Evolutionary conservation across 176 grass and related monocot species (phyloP).

Genomic region (Paspalum notatum): DNA sequence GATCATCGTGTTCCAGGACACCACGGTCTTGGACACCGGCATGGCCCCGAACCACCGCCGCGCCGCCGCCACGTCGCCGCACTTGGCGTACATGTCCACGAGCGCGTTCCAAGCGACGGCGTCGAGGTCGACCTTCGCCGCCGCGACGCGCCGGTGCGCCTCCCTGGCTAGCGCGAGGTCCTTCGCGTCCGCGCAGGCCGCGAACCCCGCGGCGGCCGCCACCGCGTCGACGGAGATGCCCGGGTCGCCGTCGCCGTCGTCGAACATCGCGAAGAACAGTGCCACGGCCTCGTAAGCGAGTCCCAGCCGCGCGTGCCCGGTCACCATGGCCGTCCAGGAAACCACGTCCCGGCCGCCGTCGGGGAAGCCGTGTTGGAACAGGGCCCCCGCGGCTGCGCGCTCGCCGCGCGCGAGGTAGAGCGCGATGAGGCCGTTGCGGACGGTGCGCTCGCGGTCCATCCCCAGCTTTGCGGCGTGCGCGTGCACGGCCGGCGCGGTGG

Average conservation of each 20-base stretch:
- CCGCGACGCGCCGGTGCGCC: constrained; percentile 54
- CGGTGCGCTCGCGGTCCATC: constrained; percentile 9
- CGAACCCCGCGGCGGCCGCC: constrained; percentile 51
- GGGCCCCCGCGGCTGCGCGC: not conserved
- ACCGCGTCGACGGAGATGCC: constrained; percentile 37
- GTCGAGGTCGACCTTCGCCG: constrained; percentile 36
- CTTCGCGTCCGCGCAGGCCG: constrained; percentile 50
- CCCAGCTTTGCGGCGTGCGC: constrained; percentile 35
- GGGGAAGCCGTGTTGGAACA: constrained; percentile 37
- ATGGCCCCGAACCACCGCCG: constrained; percentile 51
- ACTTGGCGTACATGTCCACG: constrained; percentile 77
- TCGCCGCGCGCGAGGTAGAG: constrained; percentile 44
- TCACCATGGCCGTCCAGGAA: constrained; percentile 61
- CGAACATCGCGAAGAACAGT: constrained; percentile 44
- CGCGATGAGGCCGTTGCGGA: constrained; percentile 44
- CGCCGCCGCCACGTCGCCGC: constrained; percentile 56
- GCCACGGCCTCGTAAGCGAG: constrained; percentile 1
- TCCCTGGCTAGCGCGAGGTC: constrained; percentile 48
- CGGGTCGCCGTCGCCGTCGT: not conserved
- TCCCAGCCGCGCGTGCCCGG: constrained; percentile 25
- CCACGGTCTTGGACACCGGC: constrained; percentile 42
- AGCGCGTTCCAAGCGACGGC: constrained; percentile 73
- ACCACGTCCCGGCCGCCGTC: constrained; percentile 36
- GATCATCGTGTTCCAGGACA: constrained; percentile 85
- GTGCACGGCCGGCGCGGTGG: not conserved